phyloP scores from a whole-genome alignment of 106 monocot species.

The Dendrobium huoshanense region DNA sequence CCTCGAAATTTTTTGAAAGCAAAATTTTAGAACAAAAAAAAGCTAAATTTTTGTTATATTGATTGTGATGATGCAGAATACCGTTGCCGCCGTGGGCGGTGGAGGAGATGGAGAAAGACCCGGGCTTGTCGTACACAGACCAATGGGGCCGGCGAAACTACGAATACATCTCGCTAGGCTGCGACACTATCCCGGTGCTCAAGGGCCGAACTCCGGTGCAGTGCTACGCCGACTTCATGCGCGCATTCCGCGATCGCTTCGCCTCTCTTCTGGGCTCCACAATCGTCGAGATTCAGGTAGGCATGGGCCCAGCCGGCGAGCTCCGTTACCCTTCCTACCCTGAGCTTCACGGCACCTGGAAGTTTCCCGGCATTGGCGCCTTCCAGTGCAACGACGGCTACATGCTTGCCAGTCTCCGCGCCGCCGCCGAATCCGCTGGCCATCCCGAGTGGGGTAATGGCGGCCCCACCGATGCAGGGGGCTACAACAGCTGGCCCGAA shows the following conservation, averaged over 20 bases:
- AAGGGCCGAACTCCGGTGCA: slow-evolving; percentile 72
- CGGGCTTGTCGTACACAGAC: slow-evolving; percentile 64
- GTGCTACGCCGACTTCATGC: slow-evolving; percentile 93
- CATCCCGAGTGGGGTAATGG: slow-evolving; percentile 75
- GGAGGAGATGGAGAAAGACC: slow-evolving; percentile 66
- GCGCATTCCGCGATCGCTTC: slow-evolving; percentile 78
- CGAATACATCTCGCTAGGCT: slow-evolving; percentile 85
- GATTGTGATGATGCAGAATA: slow-evolving; percentile 27
- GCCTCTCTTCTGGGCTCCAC: slow-evolving; percentile 53
- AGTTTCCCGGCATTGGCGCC: slow-evolving; percentile 83
- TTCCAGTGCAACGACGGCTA: slow-evolving; percentile 93
- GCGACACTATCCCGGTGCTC: slow-evolving; percentile 75
- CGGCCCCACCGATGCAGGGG: slow-evolving; percentile 66
- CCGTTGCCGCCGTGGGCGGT: slow-evolving; percentile 64
- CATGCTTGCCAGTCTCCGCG: slow-evolving; percentile 59
- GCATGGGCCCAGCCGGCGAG: slow-evolving; percentile 94
- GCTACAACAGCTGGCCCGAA: slow-evolving; percentile 89
- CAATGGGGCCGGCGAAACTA: slow-evolving; percentile 78
- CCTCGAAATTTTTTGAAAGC: no score
- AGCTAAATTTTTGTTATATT: background rate
- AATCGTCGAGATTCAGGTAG: slow-evolving; percentile 86
- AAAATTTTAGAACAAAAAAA: no score
- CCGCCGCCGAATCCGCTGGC: slow-evolving; percentile 58
- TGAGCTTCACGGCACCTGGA: slow-evolving; percentile 75
- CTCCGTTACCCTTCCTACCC: slow-evolving; percentile 87